Percentiles rank a stretch among this genome's conserved stretches.
Evolutionary conservation across 2,329 filamentous ascomycete species (phyloP).

Genomic region (Didymellaceae sp.): DNA sequence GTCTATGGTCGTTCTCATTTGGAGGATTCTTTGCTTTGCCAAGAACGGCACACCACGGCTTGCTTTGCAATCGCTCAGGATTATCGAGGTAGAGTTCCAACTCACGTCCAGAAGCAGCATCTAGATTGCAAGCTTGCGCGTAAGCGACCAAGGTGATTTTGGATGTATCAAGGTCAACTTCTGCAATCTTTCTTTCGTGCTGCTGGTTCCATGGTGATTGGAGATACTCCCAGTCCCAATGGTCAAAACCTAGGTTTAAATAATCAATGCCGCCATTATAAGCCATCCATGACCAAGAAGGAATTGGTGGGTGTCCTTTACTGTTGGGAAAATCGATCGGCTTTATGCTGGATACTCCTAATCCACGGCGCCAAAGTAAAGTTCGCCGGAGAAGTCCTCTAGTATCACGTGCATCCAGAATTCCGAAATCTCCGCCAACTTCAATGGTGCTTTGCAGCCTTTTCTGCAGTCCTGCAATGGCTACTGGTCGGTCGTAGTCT

Average conservation of each 20-base stretch:
- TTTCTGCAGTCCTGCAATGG: slow-evolving; percentile 43
- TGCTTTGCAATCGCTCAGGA: too few relatives aligned
- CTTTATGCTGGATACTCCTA: not conserved
- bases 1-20: too few relatives aligned
- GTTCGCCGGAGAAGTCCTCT: not conserved
- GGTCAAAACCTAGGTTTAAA: not conserved
- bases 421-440: not conserved
- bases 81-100: too few relatives aligned
- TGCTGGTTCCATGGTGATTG: too few relatives aligned
- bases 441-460: slow-evolving; percentile 30
- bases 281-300: not conserved
- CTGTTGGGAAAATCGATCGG: not conserved
- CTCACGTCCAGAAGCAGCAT: too few relatives aligned
- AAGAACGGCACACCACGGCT: too few relatives aligned
- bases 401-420: not conserved
- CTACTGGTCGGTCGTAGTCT: slow-evolving; percentile 37
- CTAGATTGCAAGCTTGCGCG: too few relatives aligned
- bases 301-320: not conserved
- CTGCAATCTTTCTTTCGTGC: too few relatives aligned
- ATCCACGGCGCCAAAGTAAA: not conserved
- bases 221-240: not conserved
- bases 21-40: too few relatives aligned
- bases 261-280: not conserved
- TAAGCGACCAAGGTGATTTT: too few relatives aligned
- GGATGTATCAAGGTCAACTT: too few relatives aligned